These are phyloP conservation scores for Lactarius tabidus DNA, from an alignment of 768 basidiomycete species.

Conservation along the genomic window DNA sequence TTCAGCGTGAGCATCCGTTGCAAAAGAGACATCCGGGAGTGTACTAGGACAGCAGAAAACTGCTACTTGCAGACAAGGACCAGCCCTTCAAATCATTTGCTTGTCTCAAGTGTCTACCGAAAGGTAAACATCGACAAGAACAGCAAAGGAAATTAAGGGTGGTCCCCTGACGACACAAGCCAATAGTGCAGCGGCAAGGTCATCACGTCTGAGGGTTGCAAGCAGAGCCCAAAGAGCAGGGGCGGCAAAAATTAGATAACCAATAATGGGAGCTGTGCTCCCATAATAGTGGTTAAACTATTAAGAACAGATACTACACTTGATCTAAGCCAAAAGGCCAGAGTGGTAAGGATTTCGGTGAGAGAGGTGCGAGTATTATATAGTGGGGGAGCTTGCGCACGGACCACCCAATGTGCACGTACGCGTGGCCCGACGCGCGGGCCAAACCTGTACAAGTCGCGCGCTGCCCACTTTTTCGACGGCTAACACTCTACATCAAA, in stretches of 20 bases:
- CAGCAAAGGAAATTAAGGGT: slow-evolving; percentile 21
- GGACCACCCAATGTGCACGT: slow-evolving; percentile 7
- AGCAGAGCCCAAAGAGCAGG: slow-evolving; percentile 28
- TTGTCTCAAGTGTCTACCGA: slow-evolving; percentile 1
- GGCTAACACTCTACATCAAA: no score
- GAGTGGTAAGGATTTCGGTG: slow-evolving; percentile 57
- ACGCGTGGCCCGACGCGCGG: not conserved
- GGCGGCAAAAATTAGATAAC: slow-evolving; percentile 35
- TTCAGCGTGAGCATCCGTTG: no score
- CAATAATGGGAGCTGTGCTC: slow-evolving; percentile 34
- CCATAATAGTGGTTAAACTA: slow-evolving; percentile 54
- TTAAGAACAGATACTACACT: slow-evolving; percentile 98
- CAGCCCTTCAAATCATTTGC: slow-evolving; percentile 17
- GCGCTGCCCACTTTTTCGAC: no score
- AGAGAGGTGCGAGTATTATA: slow-evolving; percentile 1
- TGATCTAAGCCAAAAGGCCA: slow-evolving; percentile 97
- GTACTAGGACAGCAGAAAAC: no score
- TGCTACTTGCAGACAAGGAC: no score
- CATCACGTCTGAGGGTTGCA: slow-evolving; percentile 25
- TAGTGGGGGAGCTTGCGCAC: slow-evolving; percentile 13
- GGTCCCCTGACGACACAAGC: slow-evolving; percentile 26
- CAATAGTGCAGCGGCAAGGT: slow-evolving; percentile 27
- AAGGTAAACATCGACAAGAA: not conserved
- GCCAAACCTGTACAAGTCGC: no score
- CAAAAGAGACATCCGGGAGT: no score